Percentiles rank a stretch among this genome's conserved stretches.
Evolutionary conservation across 1,284 basidiomycete species (phyloP).

Genomic region (Apiotrichum siamense): DNA sequence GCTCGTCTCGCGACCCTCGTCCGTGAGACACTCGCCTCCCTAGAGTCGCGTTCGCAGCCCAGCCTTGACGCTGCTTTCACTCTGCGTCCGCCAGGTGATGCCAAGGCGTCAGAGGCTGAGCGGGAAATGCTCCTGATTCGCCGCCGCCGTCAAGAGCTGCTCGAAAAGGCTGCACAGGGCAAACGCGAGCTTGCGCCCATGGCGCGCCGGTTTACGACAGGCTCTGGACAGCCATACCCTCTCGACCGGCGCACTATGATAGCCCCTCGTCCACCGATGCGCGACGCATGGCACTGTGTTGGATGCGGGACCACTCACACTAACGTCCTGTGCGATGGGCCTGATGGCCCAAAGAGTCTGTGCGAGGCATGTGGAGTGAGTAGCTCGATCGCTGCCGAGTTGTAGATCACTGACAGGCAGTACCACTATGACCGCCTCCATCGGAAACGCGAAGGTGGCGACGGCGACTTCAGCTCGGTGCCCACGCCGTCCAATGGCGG

Average conservation of each 20-base stretch:
- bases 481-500: background rate
- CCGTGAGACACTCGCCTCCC: constrained; percentile 20
- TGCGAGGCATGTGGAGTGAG: constrained; percentile 34
- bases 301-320: constrained; percentile 23
- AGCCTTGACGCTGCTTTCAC: constrained; percentile 18
- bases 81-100: constrained; percentile 8
- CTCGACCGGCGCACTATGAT: background rate
- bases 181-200: constrained; percentile 5
- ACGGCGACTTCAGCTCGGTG: constrained; percentile 9
- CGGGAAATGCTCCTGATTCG: constrained; percentile 42
- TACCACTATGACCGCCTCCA: constrained; percentile 7
- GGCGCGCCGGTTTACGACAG: background rate
- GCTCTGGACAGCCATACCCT: background rate
- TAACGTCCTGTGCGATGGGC: constrained; percentile 28
- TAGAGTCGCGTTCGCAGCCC: constrained; percentile 23
- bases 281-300: constrained; percentile 24
- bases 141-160: constrained; percentile 32
- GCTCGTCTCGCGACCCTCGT: constrained; percentile 25
- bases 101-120: constrained; percentile 30
- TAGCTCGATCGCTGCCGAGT: constrained; percentile 1
- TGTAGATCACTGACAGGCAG: constrained; percentile 1
- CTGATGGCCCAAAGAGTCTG: constrained; percentile 32
- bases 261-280: background rate
- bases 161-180: constrained; percentile 26
- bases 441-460: constrained; percentile 5